These are phyloP conservation scores for Dendrobium nobile DNA, from an alignment of 106 monocot genomes.

Conservation along the genomic window DNA sequence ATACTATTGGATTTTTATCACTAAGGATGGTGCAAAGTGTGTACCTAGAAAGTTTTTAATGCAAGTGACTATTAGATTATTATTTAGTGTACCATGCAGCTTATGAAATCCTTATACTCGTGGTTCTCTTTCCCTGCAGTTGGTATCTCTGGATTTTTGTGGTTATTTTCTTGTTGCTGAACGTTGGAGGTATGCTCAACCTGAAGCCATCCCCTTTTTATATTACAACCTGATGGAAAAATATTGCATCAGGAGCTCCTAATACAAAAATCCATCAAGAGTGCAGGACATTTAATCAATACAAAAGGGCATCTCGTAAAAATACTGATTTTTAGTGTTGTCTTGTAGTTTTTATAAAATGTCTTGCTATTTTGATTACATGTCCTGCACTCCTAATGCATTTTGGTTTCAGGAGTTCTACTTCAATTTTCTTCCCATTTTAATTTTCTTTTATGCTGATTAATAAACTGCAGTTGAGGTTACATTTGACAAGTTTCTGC, in stretches of 20 bases:
- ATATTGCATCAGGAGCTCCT: too few species aligned
- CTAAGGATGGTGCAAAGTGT: neutral
- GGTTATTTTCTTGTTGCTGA: constrained; percentile 67
- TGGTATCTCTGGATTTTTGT: constrained; percentile 93
- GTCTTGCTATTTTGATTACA: neutral
- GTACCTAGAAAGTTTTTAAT: neutral
- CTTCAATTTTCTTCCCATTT: neutral
- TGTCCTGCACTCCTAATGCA: neutral
- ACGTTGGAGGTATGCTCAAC: constrained; percentile 54
- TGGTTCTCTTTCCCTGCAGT: constrained; percentile 35
- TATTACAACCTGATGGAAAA: too few species aligned
- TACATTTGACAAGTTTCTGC: neutral
- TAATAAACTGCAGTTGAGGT: neutral
- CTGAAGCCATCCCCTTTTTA: too few species aligned
- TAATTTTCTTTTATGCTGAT: neutral
- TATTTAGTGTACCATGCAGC: neutral
- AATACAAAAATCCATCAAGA: too few species aligned
- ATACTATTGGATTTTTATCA: neutral
- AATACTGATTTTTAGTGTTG: too few species aligned
- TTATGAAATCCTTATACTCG: neutral
- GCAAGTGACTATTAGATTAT: neutral
- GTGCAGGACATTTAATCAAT: neutral
- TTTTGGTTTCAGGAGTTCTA: neutral
- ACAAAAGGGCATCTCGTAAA: neutral
- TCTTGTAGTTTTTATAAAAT: neutral